A percentile compares a stretch with the other conserved stretches of the same genome.
These are phyloP conservation scores for Rutidosis leptorrhynchoides DNA, from an alignment of 129 eudicot genomes.

Conservation along the genomic window DNA sequence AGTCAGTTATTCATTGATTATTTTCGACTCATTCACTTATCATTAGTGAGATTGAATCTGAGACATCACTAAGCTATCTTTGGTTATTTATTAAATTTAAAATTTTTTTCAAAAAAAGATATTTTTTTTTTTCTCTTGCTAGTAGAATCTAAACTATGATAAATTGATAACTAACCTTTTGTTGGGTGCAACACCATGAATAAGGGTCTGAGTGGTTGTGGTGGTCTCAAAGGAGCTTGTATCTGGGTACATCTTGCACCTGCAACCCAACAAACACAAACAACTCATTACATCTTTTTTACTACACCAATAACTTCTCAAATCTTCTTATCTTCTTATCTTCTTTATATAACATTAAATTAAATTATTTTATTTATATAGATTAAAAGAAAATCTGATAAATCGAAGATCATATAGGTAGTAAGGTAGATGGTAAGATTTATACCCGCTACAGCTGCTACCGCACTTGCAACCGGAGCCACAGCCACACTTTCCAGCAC, in stretches of 20 bases:
- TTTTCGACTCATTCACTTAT: too few relatives aligned
- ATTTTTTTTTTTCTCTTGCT: not conserved
- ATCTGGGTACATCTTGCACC: constrained; percentile 18
- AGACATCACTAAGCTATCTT: too few relatives aligned
- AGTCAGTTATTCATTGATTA: too few relatives aligned
- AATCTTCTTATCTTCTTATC: not conserved
- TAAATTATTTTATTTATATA: too few relatives aligned
- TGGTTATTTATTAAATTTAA: too few relatives aligned
- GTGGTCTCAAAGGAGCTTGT: constrained; percentile 8
- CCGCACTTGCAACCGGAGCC: constrained; percentile 87
- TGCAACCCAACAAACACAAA: not conserved
- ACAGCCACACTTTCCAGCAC: constrained; percentile 84
- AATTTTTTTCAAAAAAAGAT: too few relatives aligned
- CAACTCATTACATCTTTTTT: not conserved
- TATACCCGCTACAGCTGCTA: constrained; percentile 77
- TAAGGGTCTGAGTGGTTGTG: not conserved
- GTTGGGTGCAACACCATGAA: constrained; percentile 7
- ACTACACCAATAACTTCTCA: too few relatives aligned
- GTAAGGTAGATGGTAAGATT: too few relatives aligned
- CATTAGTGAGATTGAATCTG: too few relatives aligned
- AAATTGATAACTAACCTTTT: not conserved
- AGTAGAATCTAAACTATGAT: too few relatives aligned
- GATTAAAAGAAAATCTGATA: too few relatives aligned
- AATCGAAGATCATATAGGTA: too few relatives aligned
- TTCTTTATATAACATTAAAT: not conserved